Conservation (phyloP, 495 filamentous ascomycete species). For the Hypoxylon crocopeplum region DNA sequence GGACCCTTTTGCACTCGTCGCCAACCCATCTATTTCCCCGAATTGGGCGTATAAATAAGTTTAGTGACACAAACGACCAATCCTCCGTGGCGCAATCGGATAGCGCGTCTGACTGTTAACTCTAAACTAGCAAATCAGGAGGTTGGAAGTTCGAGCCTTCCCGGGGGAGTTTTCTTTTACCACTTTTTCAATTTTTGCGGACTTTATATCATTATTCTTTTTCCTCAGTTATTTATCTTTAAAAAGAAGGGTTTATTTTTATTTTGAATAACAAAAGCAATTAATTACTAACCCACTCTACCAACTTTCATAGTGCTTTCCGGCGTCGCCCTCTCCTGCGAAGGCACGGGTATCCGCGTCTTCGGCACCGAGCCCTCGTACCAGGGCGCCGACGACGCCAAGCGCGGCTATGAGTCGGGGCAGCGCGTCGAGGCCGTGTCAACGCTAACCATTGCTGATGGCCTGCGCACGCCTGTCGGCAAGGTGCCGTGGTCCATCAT, state of each 20-base stretch:
- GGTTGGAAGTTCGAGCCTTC: slow-evolving; percentile 21
- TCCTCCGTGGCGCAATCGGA: slow-evolving; percentile 18
- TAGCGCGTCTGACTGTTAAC: slow-evolving; percentile 25
- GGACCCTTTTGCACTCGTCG: background rate
- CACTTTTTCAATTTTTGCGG: background rate
- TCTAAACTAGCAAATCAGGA: slow-evolving; percentile 9
- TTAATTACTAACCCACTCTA: too few relatives aligned
- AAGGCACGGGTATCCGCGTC: slow-evolving; percentile 69
- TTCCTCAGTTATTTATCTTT: background rate
- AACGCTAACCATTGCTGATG: slow-evolving; percentile 87
- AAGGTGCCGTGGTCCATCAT: slow-evolving; percentile 81
- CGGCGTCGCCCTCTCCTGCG: slow-evolving; percentile 78
- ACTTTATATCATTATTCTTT: background rate
- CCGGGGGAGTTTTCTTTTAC: slow-evolving; percentile 6
- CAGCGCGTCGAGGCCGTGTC: slow-evolving; percentile 69
- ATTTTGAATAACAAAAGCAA: background rate
- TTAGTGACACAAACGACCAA: background rate
- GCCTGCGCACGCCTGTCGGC: slow-evolving; percentile 85
- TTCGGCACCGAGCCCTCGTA: slow-evolving; percentile 93
- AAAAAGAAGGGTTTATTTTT: too few relatives aligned
- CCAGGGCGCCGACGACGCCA: slow-evolving; percentile 83
- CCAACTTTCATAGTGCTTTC: slow-evolving; percentile 68
- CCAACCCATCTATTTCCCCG: background rate
- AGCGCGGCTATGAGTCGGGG: slow-evolving; percentile 67
- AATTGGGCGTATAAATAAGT: background rate